These are phyloP conservation scores for Peterozyma toletana DNA, from an alignment of 805 yeast species.

Conservation along the genomic window DNA sequence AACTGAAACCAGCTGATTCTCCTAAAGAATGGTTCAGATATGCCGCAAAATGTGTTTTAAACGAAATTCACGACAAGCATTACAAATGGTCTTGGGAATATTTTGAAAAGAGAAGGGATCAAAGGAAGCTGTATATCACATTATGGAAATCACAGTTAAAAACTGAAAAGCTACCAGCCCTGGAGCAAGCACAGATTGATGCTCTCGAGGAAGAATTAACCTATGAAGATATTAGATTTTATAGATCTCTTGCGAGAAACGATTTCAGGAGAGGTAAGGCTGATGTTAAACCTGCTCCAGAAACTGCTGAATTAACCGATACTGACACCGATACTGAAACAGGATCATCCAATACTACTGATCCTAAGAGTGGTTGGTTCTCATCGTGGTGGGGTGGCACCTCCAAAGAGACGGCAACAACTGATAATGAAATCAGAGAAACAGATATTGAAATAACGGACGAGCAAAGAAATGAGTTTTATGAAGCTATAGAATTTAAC, in stretches of 20 bases:
- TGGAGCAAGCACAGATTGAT: conserved; percentile 32
- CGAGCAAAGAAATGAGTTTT: conserved; percentile 82
- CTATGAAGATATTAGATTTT: conserved; percentile 79
- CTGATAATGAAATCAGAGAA: conserved; percentile 21
- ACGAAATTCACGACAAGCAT: conserved; percentile 77
- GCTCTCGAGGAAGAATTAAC: conserved; percentile 51
- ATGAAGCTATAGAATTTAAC: conserved; percentile 89
- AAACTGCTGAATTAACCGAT: conserved; percentile 8
- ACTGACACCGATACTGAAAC: conserved; percentile 10
- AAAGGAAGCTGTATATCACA: conserved; percentile 57
- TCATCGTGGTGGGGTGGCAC: conserved; percentile 59
- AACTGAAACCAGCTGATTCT: conserved; percentile 40
- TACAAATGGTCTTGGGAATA: conserved; percentile 86
- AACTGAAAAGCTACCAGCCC: conserved; percentile 14
- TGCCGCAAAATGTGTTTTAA: conserved; percentile 66
- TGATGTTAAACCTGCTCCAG: background rate
- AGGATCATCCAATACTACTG: conserved; percentile 4
- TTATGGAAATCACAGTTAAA: conserved; percentile 60
- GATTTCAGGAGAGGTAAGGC: conserved; percentile 40
- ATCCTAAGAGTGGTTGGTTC: conserved; percentile 48
- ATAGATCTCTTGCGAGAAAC: conserved; percentile 70
- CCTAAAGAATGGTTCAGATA: conserved; percentile 81
- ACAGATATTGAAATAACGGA: conserved; percentile 56
- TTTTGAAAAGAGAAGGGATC: conserved; percentile 63
- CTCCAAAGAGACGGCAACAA: conserved; percentile 5